These are phyloP conservation scores for Jaltomata sinuosa DNA, from an alignment of 257 asterid genomes.

Conservation along the genomic window DNA sequence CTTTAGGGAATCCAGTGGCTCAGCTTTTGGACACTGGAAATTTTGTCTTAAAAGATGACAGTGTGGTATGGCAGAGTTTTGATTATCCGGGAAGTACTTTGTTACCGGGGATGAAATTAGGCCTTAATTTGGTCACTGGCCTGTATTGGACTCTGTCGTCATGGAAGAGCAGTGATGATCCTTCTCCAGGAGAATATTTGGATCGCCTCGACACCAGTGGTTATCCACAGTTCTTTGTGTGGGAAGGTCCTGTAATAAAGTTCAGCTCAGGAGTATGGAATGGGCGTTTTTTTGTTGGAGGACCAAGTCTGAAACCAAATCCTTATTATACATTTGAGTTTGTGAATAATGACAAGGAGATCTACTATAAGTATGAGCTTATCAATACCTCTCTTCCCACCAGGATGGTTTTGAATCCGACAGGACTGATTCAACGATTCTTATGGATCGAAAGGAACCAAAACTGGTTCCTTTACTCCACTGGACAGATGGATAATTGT, in stretches of 20 bases:
- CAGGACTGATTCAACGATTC: not conserved
- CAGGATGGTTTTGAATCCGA: not conserved
- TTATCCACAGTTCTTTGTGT: not conserved
- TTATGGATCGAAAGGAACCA: not conserved
- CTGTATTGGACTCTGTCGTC: not conserved
- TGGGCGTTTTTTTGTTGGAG: not conserved
- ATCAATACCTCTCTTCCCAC: not conserved
- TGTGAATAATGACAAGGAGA: not conserved
- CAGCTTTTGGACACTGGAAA: constrained; percentile 13
- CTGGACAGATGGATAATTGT: not conserved
- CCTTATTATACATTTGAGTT: not conserved
- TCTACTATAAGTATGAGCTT: not conserved
- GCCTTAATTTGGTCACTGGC: not conserved
- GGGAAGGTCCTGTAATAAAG: not conserved
- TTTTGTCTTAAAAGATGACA: constrained; percentile 4
- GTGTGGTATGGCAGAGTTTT: constrained; percentile 12
- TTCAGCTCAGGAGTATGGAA: constrained; percentile 7
- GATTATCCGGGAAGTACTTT: constrained; percentile 2
- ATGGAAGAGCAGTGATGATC: constrained; percentile 12
- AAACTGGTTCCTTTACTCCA: constrained; percentile 1
- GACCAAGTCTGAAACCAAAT: not conserved
- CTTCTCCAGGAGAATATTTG: constrained; percentile 4
- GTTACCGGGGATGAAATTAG: constrained; percentile 11
- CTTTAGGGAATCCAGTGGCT: not conserved
- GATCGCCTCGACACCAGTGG: not conserved